Evolutionary conservation across 1,139 yeast species (phyloP).

Genomic region (Suhomyces terraborum): DNA sequence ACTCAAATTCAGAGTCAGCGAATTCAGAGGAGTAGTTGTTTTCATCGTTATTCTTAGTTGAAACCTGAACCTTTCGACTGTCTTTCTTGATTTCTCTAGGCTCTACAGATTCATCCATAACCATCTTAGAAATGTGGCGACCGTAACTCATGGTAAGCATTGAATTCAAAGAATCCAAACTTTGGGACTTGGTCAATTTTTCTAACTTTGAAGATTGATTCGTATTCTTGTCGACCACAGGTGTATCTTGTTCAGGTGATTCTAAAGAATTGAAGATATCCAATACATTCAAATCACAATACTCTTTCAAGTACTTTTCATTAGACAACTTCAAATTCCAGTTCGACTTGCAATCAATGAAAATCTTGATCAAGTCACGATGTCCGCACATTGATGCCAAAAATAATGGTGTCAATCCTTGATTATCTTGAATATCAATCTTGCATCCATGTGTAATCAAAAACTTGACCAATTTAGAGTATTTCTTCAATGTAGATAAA

Average conservation of each 20-base stretch:
- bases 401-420: slow-evolving; percentile 86
- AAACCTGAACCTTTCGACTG: slow-evolving; percentile 14
- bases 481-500: slow-evolving; percentile 76
- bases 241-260: slow-evolving; percentile 17
- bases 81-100: slow-evolving; percentile 13
- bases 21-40: slow-evolving; percentile 37
- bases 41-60: slow-evolving; percentile 15
- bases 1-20: slow-evolving; percentile 47
- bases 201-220: slow-evolving; percentile 18
- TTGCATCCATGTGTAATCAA: slow-evolving; percentile 80
- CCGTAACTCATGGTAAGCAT: slow-evolving; percentile 44
- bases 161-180: slow-evolving; percentile 45
- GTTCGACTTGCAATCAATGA: slow-evolving; percentile 67
- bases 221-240: slow-evolving; percentile 17
- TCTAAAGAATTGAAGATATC: slow-evolving; percentile 48
- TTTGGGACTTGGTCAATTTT: slow-evolving; percentile 29
- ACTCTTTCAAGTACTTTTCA: slow-evolving; percentile 55
- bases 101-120: slow-evolving; percentile 24
- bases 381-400: slow-evolving; percentile 80
- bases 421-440: slow-evolving; percentile 70
- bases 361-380: slow-evolving; percentile 56
- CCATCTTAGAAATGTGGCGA: slow-evolving; percentile 47
- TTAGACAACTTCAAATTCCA: slow-evolving; percentile 56
- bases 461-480: slow-evolving; percentile 58
- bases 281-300: slow-evolving; percentile 67